phyloP scores from a whole-genome alignment of 2,329 filamentous ascomycete genomes.

The Stylonectria norvegica region DNA sequence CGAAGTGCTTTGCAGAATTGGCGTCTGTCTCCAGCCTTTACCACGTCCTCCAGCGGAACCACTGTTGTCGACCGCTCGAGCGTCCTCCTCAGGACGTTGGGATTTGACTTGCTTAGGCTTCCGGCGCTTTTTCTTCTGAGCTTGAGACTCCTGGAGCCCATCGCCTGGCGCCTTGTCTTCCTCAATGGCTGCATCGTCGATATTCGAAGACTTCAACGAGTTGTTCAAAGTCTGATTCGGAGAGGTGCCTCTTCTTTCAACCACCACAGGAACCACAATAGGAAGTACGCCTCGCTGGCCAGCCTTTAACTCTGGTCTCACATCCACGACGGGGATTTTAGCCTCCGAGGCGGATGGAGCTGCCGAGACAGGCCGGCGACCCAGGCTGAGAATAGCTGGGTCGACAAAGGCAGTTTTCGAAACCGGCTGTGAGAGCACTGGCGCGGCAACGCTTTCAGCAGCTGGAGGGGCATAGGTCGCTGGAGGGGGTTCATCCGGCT shows the following conservation, averaged over 20 bases:
- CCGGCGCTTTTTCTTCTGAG: slow-evolving; percentile 32
- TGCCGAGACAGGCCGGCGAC: slow-evolving; percentile 37
- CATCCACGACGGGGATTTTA: slow-evolving; percentile 11
- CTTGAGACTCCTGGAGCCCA: slow-evolving; percentile 20
- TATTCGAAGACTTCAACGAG: slow-evolving; percentile 26
- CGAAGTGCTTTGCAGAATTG: slow-evolving; percentile 56
- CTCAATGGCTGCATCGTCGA: slow-evolving; percentile 16
- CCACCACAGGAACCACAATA: slow-evolving; percentile 4
- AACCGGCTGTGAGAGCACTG: slow-evolving; percentile 27
- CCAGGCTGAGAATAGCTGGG: slow-evolving; percentile 75
- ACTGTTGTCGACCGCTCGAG: slow-evolving; percentile 20
- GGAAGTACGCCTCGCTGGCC: slow-evolving; percentile 10
- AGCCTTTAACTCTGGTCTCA: slow-evolving; percentile 11
- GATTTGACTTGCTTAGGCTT: slow-evolving; percentile 32
- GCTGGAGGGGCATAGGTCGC: slow-evolving; percentile 27
- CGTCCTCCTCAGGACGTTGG: slow-evolving; percentile 28
- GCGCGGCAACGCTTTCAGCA: slow-evolving; percentile 23
- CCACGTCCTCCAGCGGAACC: slow-evolving; percentile 36
- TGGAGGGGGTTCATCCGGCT: slow-evolving; percentile 27
- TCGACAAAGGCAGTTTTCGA: slow-evolving; percentile 61
- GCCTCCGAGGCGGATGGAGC: slow-evolving; percentile 23
- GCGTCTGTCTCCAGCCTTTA: slow-evolving; percentile 58
- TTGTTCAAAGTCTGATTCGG: slow-evolving; percentile 25
- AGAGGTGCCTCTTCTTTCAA: slow-evolving; percentile 16
- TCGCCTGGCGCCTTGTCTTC: slow-evolving; percentile 16